A percentile compares a stretch with the other conserved stretches of the same genome.
Conservation (phyloP, 163 green algal species). For the Volvox carteri region DNA sequence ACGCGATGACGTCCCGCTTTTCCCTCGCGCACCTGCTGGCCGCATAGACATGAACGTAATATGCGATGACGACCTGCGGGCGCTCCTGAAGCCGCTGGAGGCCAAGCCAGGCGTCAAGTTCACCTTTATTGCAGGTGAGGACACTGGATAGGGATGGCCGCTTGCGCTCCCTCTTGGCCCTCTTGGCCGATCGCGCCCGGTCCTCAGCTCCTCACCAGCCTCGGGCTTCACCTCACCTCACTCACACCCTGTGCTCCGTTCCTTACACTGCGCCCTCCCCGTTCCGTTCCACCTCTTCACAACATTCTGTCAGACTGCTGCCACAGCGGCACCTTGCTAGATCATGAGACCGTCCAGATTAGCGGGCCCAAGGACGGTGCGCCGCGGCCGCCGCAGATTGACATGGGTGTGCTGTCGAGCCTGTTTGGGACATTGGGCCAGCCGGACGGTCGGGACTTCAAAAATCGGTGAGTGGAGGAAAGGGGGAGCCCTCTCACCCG, state of each 20-base stretch:
- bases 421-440: slow-evolving; percentile 20
- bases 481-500: too few relatives aligned
- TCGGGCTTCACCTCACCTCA: too few relatives aligned
- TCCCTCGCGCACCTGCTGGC: too few relatives aligned
- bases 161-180: too few relatives aligned
- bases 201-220: too few relatives aligned
- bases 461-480: slow-evolving; percentile 40
- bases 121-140: slow-evolving; percentile 73
- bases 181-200: too few relatives aligned
- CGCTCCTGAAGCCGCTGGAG: slow-evolving; percentile 68
- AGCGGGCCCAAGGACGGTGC: slow-evolving; percentile 72
- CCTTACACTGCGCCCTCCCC: too few relatives aligned
- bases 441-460: slow-evolving; percentile 39
- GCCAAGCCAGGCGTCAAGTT: slow-evolving; percentile 71
- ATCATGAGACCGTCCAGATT: slow-evolving; percentile 77
- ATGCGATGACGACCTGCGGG: slow-evolving; percentile 79
- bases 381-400: slow-evolving; percentile 52
- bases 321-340: slow-evolving; percentile 75
- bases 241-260: too few relatives aligned
- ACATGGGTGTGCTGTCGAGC: slow-evolving; percentile 6
- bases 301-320: slow-evolving; percentile 34
- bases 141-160: too few relatives aligned
- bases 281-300: too few relatives aligned
- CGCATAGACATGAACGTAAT: slow-evolving; percentile 84
- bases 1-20: too few relatives aligned